Evolutionary conservation across 345 rosid species (phyloP), one percentile per base, ranked within the genome.

Genomic region (Linum lewisii): DNA sequence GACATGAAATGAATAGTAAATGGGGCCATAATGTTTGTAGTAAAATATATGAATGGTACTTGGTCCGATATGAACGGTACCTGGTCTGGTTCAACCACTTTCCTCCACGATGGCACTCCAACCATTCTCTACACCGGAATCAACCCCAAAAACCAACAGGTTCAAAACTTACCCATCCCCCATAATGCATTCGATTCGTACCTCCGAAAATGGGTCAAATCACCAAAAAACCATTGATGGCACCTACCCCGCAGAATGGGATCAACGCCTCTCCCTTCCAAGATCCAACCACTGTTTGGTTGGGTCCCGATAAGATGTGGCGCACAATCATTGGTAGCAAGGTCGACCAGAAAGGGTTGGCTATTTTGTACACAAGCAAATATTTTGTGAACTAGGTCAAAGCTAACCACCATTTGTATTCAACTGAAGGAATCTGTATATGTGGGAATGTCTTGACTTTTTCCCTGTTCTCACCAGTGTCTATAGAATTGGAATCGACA

Each of bases 401-500:
- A 29, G 66, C 86, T 0, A 10, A 54, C 0, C 63, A 67, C 0
- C 85, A 89, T 2, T 65, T 85, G 6, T 81, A 87, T 60, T 84
- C 81, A 7, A 78, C 65, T 5, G 49, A 67, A 8, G 74, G 61
- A 29, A 81, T 84, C 4, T 87, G 82, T 32, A 87, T n/a, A n/a
- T 84, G 84, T 87, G 98, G 98, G 95, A 90, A 62, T 87, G 95
- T 52, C 94, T 86, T 0, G 91, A 87, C 63, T 82, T 90, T 69
- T 90, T 66, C 65, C 93, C 93, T 0, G 89, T 87, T 23, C 34
- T 58, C 1, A 25, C 42, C 14, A 45, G 60, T 26, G 58, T 42
- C 38, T 38, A 38, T 15, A 14, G 19, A 0, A 15, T 24, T 6
- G 84, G 84, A 8, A 32, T 81, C 6, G 75, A 79, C 64, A 62